Evolutionary conservation across 352 stramenopile genomes (phyloP).

Genomic region (Pythium apleroticum): DNA sequence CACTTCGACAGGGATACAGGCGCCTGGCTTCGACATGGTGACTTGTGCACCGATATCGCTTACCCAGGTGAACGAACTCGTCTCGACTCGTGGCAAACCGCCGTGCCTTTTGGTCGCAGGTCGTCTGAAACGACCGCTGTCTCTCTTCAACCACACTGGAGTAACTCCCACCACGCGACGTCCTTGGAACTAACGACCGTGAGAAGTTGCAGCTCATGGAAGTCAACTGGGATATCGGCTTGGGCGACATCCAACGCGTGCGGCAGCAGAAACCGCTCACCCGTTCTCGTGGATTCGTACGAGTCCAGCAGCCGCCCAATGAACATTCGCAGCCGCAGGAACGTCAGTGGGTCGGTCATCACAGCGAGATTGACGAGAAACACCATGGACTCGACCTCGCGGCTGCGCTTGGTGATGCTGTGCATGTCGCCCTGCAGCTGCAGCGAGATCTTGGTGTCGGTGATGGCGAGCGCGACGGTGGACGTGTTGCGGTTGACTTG

Average conservation of each 20-base stretch:
- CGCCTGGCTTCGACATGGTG: too few relatives aligned
- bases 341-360: slow-evolving; percentile 18
- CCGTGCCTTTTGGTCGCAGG: too few relatives aligned
- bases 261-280: neutral
- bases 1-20: neutral
- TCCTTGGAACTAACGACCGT: slow-evolving; percentile 5
- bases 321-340: slow-evolving; percentile 3
- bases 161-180: slow-evolving; percentile 16
- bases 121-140: too few relatives aligned
- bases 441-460: neutral
- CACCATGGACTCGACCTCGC: slow-evolving; percentile 5
- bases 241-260: neutral
- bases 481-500: neutral
- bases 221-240: slow-evolving; percentile 4
- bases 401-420: slow-evolving; percentile 2
- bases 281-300: neutral
- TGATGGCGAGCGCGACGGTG: neutral
- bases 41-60: too few relatives aligned
- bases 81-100: too few relatives aligned
- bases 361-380: slow-evolving; percentile 13
- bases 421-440: slow-evolving; percentile 19
- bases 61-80: too few relatives aligned
- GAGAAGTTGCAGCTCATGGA: neutral
- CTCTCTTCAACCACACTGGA: slow-evolving; percentile 9
- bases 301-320: neutral